Conservation (phyloP, 257 asterid genomes). For the Nicotiana tabacum region DNA sequence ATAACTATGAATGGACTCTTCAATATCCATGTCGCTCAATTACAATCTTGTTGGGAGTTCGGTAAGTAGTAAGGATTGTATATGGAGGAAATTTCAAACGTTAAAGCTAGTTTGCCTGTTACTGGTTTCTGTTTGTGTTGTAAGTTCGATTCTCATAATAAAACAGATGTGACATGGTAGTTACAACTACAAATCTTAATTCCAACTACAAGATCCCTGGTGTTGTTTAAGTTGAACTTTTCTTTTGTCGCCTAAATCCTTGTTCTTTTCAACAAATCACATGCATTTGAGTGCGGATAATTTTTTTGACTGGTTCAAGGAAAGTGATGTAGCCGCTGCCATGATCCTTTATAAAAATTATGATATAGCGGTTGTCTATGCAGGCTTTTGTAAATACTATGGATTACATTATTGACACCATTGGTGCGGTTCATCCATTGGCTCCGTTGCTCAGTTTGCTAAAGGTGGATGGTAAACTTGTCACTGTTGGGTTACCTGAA, state of each 20-base stretch:
- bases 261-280: not conserved
- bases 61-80: not conserved
- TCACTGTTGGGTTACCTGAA: conserved; percentile 52
- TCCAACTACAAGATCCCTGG: not conserved
- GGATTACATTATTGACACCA: conserved; percentile 60
- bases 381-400: conserved; percentile 53
- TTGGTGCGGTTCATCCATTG: conserved; percentile 50
- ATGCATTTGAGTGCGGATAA: not conserved
- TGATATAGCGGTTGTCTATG: conserved; percentile 3
- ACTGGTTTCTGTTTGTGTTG: not conserved
- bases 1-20: not conserved
- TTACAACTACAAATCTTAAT: not conserved
- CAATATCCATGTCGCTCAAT: not conserved
- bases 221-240: too few species aligned
- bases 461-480: conserved; percentile 57
- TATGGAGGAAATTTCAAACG: not conserved
- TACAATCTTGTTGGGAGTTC: not conserved
- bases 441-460: conserved; percentile 42
- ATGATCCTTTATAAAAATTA: not conserved
- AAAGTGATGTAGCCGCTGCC: not conserved
- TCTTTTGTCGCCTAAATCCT: not conserved
- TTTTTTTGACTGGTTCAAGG: not conserved
- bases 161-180: not conserved
- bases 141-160: not conserved
- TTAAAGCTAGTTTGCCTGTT: not conserved